Conservation (phyloP, 805 yeast genomes). For the Candida railenensis region DNA sequence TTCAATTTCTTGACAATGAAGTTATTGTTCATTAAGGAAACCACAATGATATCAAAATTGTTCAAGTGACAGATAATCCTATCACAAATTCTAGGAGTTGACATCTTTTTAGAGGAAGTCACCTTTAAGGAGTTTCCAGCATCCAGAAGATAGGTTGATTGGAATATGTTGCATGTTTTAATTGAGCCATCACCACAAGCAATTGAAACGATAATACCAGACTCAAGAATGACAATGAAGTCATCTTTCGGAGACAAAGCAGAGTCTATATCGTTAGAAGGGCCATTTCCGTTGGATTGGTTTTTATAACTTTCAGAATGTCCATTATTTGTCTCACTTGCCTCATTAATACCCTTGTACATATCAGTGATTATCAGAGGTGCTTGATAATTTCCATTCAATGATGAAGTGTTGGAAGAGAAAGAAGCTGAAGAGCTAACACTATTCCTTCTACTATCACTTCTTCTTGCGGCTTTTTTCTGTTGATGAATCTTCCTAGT, state of each 20-base stretch:
- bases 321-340: constrained; percentile 4
- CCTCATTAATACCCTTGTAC: constrained; percentile 6
- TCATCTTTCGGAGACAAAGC: constrained; percentile 31
- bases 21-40: constrained; percentile 61
- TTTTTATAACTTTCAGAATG: background rate
- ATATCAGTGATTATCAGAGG: constrained; percentile 13
- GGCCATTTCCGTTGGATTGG: background rate
- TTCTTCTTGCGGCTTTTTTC: constrained; percentile 13
- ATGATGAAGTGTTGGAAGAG: constrained; percentile 17
- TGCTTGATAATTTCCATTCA: constrained; percentile 37
- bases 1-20: constrained; percentile 60
- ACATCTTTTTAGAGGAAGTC: constrained; percentile 53
- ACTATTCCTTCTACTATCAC: constrained; percentile 31
- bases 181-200: constrained; percentile 50
- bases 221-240: constrained; percentile 50
- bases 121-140: constrained; percentile 18
- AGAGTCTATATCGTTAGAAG: background rate
- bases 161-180: constrained; percentile 25
- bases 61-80: constrained; percentile 56
- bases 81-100: constrained; percentile 75
- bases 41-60: constrained; percentile 54
- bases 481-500: constrained; percentile 31
- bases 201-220: constrained; percentile 50
- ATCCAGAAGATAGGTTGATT: constrained; percentile 15
- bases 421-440: constrained; percentile 18